A percentile compares a stretch with the other conserved stretches of the same genome.
Conservation (phyloP, 1,284 basidiomycete genomes). For the Clitocybe nebularis region DNA sequence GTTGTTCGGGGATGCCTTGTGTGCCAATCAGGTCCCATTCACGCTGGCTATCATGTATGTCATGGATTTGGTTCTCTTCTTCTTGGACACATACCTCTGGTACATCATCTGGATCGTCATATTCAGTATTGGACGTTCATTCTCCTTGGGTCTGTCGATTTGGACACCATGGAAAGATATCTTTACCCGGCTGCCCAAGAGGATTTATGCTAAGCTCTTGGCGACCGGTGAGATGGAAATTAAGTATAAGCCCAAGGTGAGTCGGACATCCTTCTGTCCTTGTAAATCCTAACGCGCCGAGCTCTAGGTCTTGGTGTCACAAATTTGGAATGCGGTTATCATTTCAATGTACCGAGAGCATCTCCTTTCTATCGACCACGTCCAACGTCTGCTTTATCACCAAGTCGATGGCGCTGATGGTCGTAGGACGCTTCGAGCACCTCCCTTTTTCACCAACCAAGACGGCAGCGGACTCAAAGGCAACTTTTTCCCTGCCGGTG, state of each 20-base stretch:
- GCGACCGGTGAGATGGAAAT: conserved; percentile 95
- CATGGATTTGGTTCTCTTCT: conserved; percentile 94
- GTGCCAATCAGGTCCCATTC: conserved; percentile 87
- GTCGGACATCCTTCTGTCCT: conserved; percentile 11
- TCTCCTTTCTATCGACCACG: conserved; percentile 91
- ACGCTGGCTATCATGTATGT: conserved; percentile 93
- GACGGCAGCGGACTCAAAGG: conserved; percentile 66
- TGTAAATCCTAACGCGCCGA: conserved; percentile 5
- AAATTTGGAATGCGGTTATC: conserved; percentile 97
- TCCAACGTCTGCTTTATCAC: conserved; percentile 91
- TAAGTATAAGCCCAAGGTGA: conserved; percentile 93
- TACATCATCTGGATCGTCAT: conserved; percentile 96
- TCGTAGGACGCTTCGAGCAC: conserved; percentile 85
- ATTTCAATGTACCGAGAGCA: conserved; percentile 99
- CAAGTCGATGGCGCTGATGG: conserved; percentile 87
- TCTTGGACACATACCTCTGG: conserved; percentile 97
- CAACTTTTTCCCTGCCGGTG: conserved; percentile 91
- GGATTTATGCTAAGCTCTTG: conserved; percentile 92
- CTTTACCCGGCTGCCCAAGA: conserved; percentile 90
- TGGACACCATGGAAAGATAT: conserved; percentile 98
- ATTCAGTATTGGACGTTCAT: conserved; percentile 87
- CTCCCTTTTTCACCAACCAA: conserved; percentile 94
- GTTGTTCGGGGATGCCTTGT: conserved; percentile 74
- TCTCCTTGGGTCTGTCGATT: conserved; percentile 87
- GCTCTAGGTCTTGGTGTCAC: conserved; percentile 82